Base-by-base conservation (phyloP, 2,329 filamentous ascomycete genomes). In the Beauveria varroae region DNA sequence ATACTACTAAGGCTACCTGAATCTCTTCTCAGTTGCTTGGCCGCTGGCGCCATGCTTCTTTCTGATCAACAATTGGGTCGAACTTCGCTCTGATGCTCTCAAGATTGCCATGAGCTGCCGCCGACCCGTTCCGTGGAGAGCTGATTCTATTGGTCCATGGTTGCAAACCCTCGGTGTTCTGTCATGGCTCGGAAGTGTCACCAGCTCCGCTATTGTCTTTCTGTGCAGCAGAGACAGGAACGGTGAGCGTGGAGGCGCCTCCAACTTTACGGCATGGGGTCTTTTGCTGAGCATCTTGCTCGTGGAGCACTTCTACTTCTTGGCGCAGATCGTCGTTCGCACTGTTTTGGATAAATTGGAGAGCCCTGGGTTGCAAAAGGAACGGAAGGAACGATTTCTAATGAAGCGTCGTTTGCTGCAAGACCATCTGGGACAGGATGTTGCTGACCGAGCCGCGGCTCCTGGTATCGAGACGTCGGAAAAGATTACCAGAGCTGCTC, bases 91-190 rank as follows among this genome's bases (percentile, higher is more conserved):
- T 0, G 95, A 99, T 71, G 93, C 93, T 2, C 83, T 96, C 76
- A 99, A 99, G 74, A 96, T 98, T 68, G 92, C 92, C 61, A 81
- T 91, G 53, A 89, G 93, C 73, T 93, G 91, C 79, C 89, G 93
- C 69, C 87, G 95, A 3, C 95, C 95, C 0, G 91, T 90, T 43
- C 95, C 95, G 0, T 91, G 89, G 83, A 86, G 95, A 58, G 87
- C 91, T 1, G 95, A 98, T 75, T 95, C 90, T 1, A 98, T 99
- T 67, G 95, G 95, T 0, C 93, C 95, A 0, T 98, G 92, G 89
- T 79, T 98, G 14, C 85, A 92, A 65, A 87, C 90, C 1, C 80
- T 99, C 2, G 88, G 87, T 18, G 96, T 98, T 72, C 79, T 98
- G n/a, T 89, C 91, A 3, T 98, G 95, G 95, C 79, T 97, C 26